A percentile compares a stretch with the other conserved stretches of the same genome.
phyloP scores from a whole-genome alignment of 106 monocot species.

The Dendrobium officinale region DNA sequence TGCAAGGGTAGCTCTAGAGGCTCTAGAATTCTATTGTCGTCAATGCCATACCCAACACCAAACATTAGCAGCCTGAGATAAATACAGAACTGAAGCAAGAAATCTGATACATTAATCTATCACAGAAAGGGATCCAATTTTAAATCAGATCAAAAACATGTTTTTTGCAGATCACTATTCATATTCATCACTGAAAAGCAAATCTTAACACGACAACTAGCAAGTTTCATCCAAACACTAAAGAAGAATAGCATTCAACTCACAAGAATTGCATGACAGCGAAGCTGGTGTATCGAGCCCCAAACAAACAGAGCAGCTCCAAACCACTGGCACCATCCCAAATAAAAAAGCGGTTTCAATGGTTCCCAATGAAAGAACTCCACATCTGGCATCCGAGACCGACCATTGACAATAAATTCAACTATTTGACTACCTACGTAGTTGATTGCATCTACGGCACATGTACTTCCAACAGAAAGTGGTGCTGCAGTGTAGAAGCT shows the following conservation, averaged over 20 bases:
- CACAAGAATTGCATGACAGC: slow-evolving; percentile 89
- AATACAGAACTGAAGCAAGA: neutral
- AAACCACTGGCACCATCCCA: slow-evolving; percentile 72
- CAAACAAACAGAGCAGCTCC: slow-evolving; percentile 70
- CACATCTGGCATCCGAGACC: slow-evolving; percentile 26
- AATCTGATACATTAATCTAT: neutral
- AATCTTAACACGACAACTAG: neutral
- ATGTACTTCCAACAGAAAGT: slow-evolving; percentile 52
- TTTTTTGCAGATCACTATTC: neutral
- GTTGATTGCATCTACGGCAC: slow-evolving; percentile 27
- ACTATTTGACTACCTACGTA: slow-evolving; percentile 32
- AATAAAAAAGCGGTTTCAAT: slow-evolving; percentile 37
- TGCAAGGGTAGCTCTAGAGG: neutral
- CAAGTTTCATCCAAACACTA: neutral
- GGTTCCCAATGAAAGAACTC: slow-evolving; percentile 30
- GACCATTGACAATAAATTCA: slow-evolving; percentile 50
- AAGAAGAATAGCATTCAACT: slow-evolving; percentile 1
- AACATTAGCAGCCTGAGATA: neutral
- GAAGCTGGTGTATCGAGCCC: slow-evolving; percentile 81
- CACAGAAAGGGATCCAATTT: neutral
- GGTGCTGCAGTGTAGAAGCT: slow-evolving; percentile 76
- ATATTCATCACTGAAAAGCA: neutral
- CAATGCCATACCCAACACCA: neutral
- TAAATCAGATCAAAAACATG: neutral
- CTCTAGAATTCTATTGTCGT: neutral